Evolutionary conservation across 768 basidiomycete genomes (phyloP).

Genomic region (Suillus spraguei): DNA sequence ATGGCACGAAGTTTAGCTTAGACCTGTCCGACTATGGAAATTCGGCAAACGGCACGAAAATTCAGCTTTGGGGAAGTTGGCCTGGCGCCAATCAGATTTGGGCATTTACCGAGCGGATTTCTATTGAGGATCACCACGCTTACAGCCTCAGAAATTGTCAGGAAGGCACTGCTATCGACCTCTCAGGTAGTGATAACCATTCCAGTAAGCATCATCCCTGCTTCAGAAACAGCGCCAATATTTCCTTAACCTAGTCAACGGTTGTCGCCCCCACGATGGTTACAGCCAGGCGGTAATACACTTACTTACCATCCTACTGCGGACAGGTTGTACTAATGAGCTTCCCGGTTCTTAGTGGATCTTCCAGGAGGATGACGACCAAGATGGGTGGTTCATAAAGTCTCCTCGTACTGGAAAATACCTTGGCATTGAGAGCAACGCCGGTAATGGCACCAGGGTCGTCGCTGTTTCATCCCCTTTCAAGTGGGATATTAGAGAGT

Average conservation of each 20-base stretch:
- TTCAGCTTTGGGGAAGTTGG: neutral
- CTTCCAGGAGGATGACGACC: constrained; percentile 34
- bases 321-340: neutral
- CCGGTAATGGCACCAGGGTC: constrained; percentile 41
- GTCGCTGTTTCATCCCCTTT: constrained; percentile 38
- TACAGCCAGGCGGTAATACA: constrained; percentile 52
- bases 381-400: constrained; percentile 44
- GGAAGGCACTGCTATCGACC: constrained; percentile 53
- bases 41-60: neutral
- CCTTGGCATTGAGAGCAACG: constrained; percentile 37
- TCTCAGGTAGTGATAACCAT: constrained; percentile 52
- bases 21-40: neutral
- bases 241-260: constrained; percentile 42
- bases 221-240: neutral
- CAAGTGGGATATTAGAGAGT: constrained; percentile 51
- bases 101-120: neutral
- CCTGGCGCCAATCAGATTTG: neutral
- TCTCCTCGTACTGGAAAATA: constrained; percentile 43
- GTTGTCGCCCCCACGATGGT: constrained; percentile 43
- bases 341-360: constrained; percentile 44
- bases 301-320: neutral
- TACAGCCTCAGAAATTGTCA: constrained; percentile 56
- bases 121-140: constrained; percentile 35
- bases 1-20: neutral
- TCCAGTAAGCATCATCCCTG: constrained; percentile 38